Conservation (phyloP, 2,329 filamentous ascomycete genomes). For the Phoma sp. region DNA sequence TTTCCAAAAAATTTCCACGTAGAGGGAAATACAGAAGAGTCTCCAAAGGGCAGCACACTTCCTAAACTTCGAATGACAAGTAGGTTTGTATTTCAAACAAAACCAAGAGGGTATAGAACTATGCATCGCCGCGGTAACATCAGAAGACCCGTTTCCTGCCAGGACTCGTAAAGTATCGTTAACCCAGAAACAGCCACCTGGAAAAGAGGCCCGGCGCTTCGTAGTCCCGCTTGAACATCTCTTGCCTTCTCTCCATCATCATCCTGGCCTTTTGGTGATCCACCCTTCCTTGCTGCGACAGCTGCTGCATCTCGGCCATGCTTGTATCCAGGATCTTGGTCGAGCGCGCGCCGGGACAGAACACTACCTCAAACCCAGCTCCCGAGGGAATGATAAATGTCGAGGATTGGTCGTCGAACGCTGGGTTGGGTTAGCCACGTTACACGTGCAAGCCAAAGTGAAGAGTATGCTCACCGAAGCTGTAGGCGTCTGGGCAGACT, state of each 20-base stretch:
- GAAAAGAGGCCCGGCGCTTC: slow-evolving; percentile 8
- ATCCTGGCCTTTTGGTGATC: slow-evolving; percentile 33
- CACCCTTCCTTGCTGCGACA: slow-evolving; percentile 41
- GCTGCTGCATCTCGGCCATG: slow-evolving; percentile 41
- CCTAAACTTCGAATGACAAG: background rate
- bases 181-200: slow-evolving; percentile 7
- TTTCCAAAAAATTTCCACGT: background rate
- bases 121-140: background rate
- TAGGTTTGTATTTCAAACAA: background rate
- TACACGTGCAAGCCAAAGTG: slow-evolving; percentile 12
- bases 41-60: background rate
- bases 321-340: slow-evolving; percentile 56
- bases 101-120: slow-evolving; percentile 13
- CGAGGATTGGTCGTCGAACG: slow-evolving; percentile 64
- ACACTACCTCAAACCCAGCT: slow-evolving; percentile 78
- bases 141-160: background rate
- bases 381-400: slow-evolving; percentile 67
- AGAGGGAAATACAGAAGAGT: background rate
- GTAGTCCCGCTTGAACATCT: slow-evolving; percentile 28
- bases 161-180: background rate
- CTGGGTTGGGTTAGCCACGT: slow-evolving; percentile 30
- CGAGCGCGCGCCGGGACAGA: slow-evolving; percentile 69
- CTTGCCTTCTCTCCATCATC: slow-evolving; percentile 22
- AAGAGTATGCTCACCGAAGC: slow-evolving; percentile 64
- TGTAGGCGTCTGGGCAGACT: slow-evolving; percentile 85